Conservation (phyloP, 2,329 filamentous ascomycete genomes). For the Penicillium olsonii region DNA sequence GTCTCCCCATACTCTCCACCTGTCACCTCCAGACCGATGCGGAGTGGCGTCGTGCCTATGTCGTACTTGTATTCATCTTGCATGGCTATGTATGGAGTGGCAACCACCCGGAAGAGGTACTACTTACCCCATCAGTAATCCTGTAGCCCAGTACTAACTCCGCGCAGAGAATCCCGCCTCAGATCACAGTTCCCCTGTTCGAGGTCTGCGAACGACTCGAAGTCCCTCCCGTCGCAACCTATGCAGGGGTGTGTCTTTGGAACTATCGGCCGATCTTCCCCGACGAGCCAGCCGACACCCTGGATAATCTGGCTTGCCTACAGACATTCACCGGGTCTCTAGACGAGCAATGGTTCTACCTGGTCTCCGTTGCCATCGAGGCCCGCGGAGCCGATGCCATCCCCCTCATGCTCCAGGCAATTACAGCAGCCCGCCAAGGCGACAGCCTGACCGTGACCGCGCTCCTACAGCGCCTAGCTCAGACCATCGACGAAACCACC, state of each 20-base stretch:
- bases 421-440: slow-evolving; percentile 71
- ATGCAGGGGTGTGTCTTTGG: slow-evolving; percentile 89
- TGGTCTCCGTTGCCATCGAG: slow-evolving; percentile 94
- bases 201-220: slow-evolving; percentile 76
- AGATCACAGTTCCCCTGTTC: slow-evolving; percentile 81
- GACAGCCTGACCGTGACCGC: slow-evolving; percentile 72
- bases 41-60: slow-evolving; percentile 89
- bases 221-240: slow-evolving; percentile 89
- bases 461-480: slow-evolving; percentile 79
- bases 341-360: slow-evolving; percentile 98
- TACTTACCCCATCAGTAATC: background rate
- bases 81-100: slow-evolving; percentile 92
- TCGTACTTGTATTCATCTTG: slow-evolving; percentile 74
- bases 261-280: slow-evolving; percentile 93
- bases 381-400: slow-evolving; percentile 85
- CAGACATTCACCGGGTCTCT: slow-evolving; percentile 90
- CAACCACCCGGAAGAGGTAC: slow-evolving; percentile 69
- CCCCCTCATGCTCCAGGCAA: slow-evolving; percentile 83
- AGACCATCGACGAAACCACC: slow-evolving; percentile 82
- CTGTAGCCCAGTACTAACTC: slow-evolving; percentile 6
- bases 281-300: slow-evolving; percentile 75
- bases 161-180: slow-evolving; percentile 66
- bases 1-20: slow-evolving; percentile 80
- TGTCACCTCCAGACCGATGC: slow-evolving; percentile 76
- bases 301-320: slow-evolving; percentile 86